Conservation (phyloP, 2,329 filamentous ascomycete genomes). For the Esteya vermicola region DNA sequence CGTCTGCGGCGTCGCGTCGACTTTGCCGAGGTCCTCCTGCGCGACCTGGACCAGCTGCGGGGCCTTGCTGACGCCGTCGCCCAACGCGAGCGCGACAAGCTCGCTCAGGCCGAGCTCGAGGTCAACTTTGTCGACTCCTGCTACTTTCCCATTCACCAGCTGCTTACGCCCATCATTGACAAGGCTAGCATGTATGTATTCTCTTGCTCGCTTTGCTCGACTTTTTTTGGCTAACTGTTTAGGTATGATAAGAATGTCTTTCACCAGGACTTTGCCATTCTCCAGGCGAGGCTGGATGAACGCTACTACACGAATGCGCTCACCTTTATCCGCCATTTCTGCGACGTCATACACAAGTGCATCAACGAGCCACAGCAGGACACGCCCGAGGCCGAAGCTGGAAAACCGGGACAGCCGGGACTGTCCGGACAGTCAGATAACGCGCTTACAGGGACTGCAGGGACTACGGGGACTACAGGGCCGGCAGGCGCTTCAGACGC, state of each 20-base stretch:
- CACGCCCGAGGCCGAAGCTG: background rate
- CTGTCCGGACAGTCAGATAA: background rate
- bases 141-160: conserved; percentile 75
- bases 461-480: too few species aligned
- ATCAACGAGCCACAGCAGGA: conserved; percentile 24
- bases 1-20: conserved; percentile 71
- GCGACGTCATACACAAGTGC: conserved; percentile 35
- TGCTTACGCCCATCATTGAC: conserved; percentile 65
- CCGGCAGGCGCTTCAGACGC: too few species aligned
- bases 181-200: conserved; percentile 64
- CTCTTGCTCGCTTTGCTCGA: background rate
- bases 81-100: conserved; percentile 61
- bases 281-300: conserved; percentile 38
- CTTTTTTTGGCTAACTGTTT: background rate
- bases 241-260: conserved; percentile 55
- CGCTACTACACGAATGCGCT: conserved; percentile 45
- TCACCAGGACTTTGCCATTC: conserved; percentile 29
- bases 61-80: conserved; percentile 56
- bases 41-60: conserved; percentile 66
- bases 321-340: conserved; percentile 42
- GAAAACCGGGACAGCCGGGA: conserved; percentile 24
- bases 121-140: conserved; percentile 71
- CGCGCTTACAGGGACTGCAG: too few species aligned
- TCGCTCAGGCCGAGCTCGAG: conserved; percentile 63
- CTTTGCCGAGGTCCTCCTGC: conserved; percentile 63